Evolutionary conservation across 805 yeast species (phyloP).

Genomic region (Nematodospora valgi): DNA sequence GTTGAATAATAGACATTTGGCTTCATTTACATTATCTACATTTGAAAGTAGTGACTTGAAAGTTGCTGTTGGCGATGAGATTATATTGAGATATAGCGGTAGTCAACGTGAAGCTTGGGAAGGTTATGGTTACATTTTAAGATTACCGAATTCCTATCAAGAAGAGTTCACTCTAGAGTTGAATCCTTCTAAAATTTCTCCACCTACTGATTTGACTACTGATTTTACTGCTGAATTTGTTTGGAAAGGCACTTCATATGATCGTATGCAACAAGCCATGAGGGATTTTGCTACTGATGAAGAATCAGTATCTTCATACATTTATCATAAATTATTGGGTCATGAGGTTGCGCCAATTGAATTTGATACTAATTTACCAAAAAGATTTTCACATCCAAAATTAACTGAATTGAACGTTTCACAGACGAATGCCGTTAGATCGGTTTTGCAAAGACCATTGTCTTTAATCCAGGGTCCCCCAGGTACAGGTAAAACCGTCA

Average conservation of each 20-base stretch:
- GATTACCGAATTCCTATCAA: slow-evolving; percentile 61
- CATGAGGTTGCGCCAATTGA: slow-evolving; percentile 66
- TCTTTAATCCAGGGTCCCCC: slow-evolving; percentile 86
- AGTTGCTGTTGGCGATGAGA: slow-evolving; percentile 83
- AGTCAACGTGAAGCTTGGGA: slow-evolving; percentile 63
- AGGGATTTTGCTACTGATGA: slow-evolving; percentile 65
- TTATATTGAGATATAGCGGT: slow-evolving; percentile 64
- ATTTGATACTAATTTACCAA: slow-evolving; percentile 61
- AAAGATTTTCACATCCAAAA: slow-evolving; percentile 59
- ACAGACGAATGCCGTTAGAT: slow-evolving; percentile 72
- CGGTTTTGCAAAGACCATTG: slow-evolving; percentile 67
- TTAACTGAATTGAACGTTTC: slow-evolving; percentile 71
- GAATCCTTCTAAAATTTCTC: slow-evolving; percentile 36
- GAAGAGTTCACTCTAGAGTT: slow-evolving; percentile 75
- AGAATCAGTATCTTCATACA: slow-evolving; percentile 65
- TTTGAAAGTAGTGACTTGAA: slow-evolving; percentile 63
- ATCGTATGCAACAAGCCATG: slow-evolving; percentile 80
- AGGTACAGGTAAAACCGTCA: slow-evolving; percentile 88
- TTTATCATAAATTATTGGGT: slow-evolving; percentile 78
- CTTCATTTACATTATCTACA: slow-evolving; percentile 64
- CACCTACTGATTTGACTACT: slow-evolving; percentile 57
- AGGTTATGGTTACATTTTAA: slow-evolving; percentile 65
- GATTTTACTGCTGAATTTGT: slow-evolving; percentile 83
- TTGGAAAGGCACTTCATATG: slow-evolving; percentile 84
- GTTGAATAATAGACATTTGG: slow-evolving; percentile 61